Evolutionary conservation across 1,139 yeast genomes (phyloP), one percentile per base, ranked within the genome.

Genomic region (Yamadazyma diddensiae): DNA sequence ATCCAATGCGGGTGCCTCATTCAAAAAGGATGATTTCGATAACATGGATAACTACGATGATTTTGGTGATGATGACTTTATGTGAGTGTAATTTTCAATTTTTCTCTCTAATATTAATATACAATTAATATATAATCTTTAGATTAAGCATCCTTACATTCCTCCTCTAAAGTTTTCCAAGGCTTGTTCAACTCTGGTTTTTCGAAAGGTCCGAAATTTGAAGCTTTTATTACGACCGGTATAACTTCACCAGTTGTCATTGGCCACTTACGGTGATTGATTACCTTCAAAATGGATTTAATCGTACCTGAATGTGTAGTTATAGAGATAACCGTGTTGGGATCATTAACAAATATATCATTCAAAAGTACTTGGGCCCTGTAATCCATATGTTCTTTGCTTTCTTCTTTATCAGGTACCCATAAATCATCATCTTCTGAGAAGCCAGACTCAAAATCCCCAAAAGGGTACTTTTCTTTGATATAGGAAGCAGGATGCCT

Each of bases 61-160:
- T 43, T 64, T 71, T 41, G 78, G 65, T 38, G 96, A 85, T 55
- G 86, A 77, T 50, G 97, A 92, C 61, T 90, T 90, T 62, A 90
- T 90, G 98, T 90, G 73, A 36, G 21, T 21, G 22, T 21, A 21
- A 28, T 26, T 9, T 12, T 18, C 16, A 4, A 10, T 23, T 14
- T 10, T 21, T 9, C 12, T 19, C 4, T 9, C 5, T 29, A 19
- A 29, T 30, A 21, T 23, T 5, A 15, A 15, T 6, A 5, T 10
- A 8, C 27, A 15, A 24, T 8, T 15, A 6, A 10, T n/a, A n/a
- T n/a, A n/a, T n/a, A n/a, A n/a, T n/a, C 20, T 15, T 10, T 9
- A 12, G 16, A 13, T n/a, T 15, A 7, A 13, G 6, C 8, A 12
- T 11, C 25, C 15, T 18, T 11, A 35, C 56, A 50, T 32, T 36